A percentile compares a stretch with the other conserved stretches of the same genome.
Evolutionary conservation across 352 stramenopile genomes (phyloP).

Genomic region (Globisporangium uncinulatum): DNA sequence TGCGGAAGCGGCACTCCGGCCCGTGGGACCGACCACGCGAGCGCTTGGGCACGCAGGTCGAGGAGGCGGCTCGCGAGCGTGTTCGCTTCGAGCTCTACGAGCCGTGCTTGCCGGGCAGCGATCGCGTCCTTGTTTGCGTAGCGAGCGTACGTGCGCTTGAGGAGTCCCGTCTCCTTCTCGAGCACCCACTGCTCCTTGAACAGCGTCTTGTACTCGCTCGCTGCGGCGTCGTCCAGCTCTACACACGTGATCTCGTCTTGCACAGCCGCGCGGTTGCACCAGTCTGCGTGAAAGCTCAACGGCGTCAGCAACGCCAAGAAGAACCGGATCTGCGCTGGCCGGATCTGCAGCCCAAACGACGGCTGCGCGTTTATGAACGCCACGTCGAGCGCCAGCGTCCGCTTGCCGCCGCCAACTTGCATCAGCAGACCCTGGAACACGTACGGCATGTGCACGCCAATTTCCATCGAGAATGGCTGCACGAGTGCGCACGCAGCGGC

Average conservation of each 20-base stretch:
- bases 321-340: conserved; percentile 54
- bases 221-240: conserved; percentile 35
- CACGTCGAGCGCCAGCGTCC: conserved; percentile 49
- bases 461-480: conserved; percentile 43
- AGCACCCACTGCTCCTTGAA: conserved; percentile 53
- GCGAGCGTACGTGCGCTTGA: conserved; percentile 26
- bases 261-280: conserved; percentile 45
- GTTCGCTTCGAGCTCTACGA: conserved; percentile 54
- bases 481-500: conserved; percentile 43
- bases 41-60: conserved; percentile 45
- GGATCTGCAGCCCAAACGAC: conserved; percentile 45
- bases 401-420: conserved; percentile 26
- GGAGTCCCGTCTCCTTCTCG: conserved; percentile 42
- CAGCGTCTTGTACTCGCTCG: conserved; percentile 54
- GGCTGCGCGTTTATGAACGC: conserved; percentile 25
- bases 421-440: conserved; percentile 64
- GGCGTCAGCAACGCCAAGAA: conserved; percentile 52
- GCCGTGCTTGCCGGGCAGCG: conserved; percentile 21
- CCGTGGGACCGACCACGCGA: conserved; percentile 64
- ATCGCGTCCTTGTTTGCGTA: conserved; percentile 46
- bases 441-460: conserved; percentile 54
- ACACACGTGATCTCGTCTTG: conserved; percentile 60
- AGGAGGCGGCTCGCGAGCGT: conserved; percentile 55
- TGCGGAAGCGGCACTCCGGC: conserved; percentile 43
- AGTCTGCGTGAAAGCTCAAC: conserved; percentile 65